Conservation (phyloP, 2,329 filamentous ascomycete species). For the Leptographium lundbergii region DNA sequence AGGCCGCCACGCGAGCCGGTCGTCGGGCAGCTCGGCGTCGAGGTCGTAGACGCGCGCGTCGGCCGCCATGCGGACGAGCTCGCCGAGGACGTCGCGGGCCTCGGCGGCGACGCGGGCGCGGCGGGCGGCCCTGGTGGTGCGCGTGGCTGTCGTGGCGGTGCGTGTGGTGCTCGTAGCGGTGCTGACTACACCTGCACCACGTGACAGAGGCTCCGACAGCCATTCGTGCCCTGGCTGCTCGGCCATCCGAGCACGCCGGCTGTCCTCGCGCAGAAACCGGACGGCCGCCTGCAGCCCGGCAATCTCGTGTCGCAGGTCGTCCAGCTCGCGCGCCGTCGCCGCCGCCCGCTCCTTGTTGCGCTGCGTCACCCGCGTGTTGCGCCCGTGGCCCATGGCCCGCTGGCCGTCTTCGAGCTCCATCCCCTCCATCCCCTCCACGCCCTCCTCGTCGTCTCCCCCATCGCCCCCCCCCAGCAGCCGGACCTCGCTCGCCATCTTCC, state of each 20-base stretch:
- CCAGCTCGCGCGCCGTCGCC: conserved; percentile 60
- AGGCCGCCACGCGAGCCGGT: conserved; percentile 43
- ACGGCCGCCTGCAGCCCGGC: conserved; percentile 51
- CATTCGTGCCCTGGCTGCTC: conserved; percentile 47
- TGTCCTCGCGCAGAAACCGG: conserved; percentile 56
- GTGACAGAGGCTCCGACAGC: conserved; percentile 46
- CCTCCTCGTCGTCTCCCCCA: conserved; percentile 22
- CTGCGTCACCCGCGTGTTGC: not conserved
- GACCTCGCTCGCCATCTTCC: conserved; percentile 54
- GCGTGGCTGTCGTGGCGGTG: too few species aligned
- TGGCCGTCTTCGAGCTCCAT: not conserved
- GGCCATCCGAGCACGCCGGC: conserved; percentile 43
- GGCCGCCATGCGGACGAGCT: conserved; percentile 50
- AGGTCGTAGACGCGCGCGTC: conserved; percentile 47
- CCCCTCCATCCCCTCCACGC: conserved; percentile 5
- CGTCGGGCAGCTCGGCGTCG: conserved; percentile 12
- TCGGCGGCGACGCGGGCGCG: conserved; percentile 43
- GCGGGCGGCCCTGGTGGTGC: not conserved
- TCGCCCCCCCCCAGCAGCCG: conserved; percentile 36
- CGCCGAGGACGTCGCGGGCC: conserved; percentile 49
- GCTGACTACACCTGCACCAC: too few species aligned
- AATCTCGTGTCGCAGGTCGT: conserved; percentile 57
- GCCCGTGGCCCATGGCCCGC: not conserved
- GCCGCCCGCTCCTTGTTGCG: conserved; percentile 46
- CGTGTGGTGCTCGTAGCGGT: too few species aligned